phyloP scores from a whole-genome alignment of 2,329 filamentous ascomycete species.

The Setomelanomma holmii region DNA sequence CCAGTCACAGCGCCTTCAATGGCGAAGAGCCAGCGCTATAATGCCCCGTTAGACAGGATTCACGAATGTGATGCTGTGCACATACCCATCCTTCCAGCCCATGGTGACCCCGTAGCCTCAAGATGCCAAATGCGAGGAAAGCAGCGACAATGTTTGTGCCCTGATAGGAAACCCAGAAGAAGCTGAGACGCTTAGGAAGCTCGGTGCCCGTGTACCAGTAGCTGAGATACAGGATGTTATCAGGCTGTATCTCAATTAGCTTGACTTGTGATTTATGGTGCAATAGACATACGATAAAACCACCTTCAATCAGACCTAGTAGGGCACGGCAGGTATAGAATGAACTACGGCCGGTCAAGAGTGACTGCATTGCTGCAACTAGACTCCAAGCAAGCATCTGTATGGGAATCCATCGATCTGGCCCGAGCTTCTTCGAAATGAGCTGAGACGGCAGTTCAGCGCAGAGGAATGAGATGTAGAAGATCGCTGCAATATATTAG shows the following conservation, averaged over 20 bases:
- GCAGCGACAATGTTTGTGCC: conserved; percentile 42
- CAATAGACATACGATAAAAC: conserved; percentile 55
- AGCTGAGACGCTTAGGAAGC: conserved; percentile 49
- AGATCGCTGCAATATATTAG: conserved; percentile 53
- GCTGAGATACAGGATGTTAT: conserved; percentile 68
- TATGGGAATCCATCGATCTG: conserved; percentile 53
- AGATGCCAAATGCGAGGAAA: conserved; percentile 46
- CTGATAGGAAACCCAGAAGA: conserved; percentile 50
- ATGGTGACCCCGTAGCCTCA: conserved; percentile 47
- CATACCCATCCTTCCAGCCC: conserved; percentile 51
- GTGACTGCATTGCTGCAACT: conserved; percentile 70
- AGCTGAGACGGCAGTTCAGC: conserved; percentile 56
- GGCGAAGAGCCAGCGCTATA: conserved; percentile 38
- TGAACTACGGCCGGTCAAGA: conserved; percentile 59
- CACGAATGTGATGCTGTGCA: conserved; percentile 52
- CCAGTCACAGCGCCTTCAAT: conserved; percentile 25
- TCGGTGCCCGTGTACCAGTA: conserved; percentile 51
- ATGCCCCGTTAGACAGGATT: conserved; percentile 38
- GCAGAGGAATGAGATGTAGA: conserved; percentile 80
- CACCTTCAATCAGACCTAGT: conserved; percentile 53
- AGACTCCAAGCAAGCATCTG: conserved; percentile 53
- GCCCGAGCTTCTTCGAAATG: conserved; percentile 53
- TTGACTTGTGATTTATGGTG: conserved; percentile 44
- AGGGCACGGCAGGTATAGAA: conserved; percentile 53
- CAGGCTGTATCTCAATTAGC: conserved; percentile 54